These are phyloP conservation scores for Croton laevigatus DNA, from an alignment of 441 rosid genomes.

Conservation along the genomic window DNA sequence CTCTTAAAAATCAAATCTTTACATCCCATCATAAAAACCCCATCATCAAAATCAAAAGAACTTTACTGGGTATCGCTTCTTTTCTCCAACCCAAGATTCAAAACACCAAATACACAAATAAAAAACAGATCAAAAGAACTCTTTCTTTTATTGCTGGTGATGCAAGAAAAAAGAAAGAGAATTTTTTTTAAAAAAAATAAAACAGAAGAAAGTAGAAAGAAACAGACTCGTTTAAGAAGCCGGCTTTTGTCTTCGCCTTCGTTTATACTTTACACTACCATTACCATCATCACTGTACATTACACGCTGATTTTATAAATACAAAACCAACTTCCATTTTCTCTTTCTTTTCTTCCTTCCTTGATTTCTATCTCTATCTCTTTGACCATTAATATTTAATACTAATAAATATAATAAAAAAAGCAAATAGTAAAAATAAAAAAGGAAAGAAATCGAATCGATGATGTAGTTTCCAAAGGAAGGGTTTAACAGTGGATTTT, in stretches of 20 bases:
- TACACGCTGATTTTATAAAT: constrained; percentile 4
- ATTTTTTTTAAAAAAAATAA: no score
- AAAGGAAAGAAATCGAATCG: no score
- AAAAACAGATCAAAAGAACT: not conserved
- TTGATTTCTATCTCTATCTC: not conserved
- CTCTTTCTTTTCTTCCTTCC: not conserved
- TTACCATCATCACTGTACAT: constrained; percentile 8
- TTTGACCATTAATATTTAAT: constrained; percentile 18
- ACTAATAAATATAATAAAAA: no score
- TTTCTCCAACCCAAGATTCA: constrained; percentile 1
- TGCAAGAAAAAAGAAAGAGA: constrained; percentile 13
- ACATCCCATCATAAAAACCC: constrained; percentile 13
- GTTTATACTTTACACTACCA: constrained; percentile 15
- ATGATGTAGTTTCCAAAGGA: not conserved
- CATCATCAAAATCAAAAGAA: constrained; percentile 4
- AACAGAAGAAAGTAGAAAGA: not conserved
- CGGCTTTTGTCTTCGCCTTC: constrained; percentile 24
- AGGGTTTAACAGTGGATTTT: not conserved
- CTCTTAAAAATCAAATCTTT: constrained; percentile 10
- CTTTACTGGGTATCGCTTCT: constrained; percentile 7
- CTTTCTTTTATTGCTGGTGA: constrained; percentile 15
- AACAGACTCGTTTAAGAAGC: constrained; percentile 20
- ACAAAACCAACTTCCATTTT: not conserved
- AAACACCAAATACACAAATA: constrained; percentile 9
- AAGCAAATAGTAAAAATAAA: no score